phyloP scores from a whole-genome alignment of 2,329 filamentous ascomycete species.

The Alternaria infectoria region DNA sequence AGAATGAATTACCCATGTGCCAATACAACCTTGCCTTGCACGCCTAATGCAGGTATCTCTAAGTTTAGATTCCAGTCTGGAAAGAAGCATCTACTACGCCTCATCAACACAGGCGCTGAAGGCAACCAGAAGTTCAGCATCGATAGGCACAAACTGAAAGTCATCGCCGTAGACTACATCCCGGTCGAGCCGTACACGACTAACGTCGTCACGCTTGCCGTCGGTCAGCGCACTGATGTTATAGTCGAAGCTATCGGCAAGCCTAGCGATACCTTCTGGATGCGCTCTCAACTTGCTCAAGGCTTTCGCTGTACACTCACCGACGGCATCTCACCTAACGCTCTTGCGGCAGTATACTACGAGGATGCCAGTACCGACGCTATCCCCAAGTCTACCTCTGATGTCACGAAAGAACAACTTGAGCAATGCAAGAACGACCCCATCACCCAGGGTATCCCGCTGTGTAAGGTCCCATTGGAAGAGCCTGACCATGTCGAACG shows the following conservation, averaged over 20 bases:
- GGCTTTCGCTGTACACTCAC: slow-evolving; percentile 22
- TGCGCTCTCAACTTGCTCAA: slow-evolving; percentile 41
- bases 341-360: slow-evolving; percentile 68
- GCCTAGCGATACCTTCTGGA: slow-evolving; percentile 43
- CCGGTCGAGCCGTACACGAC: slow-evolving; percentile 50
- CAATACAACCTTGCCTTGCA: slow-evolving; percentile 34
- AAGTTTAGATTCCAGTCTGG: slow-evolving; percentile 51
- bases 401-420: slow-evolving; percentile 25
- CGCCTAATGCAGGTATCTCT: slow-evolving; percentile 27
- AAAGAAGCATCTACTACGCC: slow-evolving; percentile 50
- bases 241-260: slow-evolving; percentile 41
- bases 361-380: slow-evolving; percentile 60
- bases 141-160: slow-evolving; percentile 50
- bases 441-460: slow-evolving; percentile 13
- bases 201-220: slow-evolving; percentile 47
- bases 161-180: slow-evolving; percentile 52
- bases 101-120: slow-evolving; percentile 51
- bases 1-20: slow-evolving; percentile 36
- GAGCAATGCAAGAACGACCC: slow-evolving; percentile 26
- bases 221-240: slow-evolving; percentile 49
- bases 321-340: slow-evolving; percentile 25
- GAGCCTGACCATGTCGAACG: slow-evolving; percentile 25
- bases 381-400: slow-evolving; percentile 54
- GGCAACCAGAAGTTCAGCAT: slow-evolving; percentile 50
- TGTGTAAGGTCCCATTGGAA: slow-evolving; percentile 31